Evolutionary conservation across 305 asterid genomes (phyloP).

Genomic region (Salvia sclarea): DNA sequence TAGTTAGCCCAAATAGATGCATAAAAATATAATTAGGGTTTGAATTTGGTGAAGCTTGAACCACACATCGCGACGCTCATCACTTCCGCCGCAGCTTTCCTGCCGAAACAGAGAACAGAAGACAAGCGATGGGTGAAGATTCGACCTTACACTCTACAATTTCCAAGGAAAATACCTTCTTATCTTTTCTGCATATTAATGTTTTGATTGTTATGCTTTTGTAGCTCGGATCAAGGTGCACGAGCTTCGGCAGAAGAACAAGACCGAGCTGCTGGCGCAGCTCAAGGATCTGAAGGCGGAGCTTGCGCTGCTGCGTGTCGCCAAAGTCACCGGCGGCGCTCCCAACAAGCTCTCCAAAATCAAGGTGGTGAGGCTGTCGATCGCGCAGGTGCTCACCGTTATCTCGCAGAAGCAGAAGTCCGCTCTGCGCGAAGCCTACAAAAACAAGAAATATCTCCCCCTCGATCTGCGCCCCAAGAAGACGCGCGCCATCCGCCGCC

Average conservation of each 20-base stretch:
- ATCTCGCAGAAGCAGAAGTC: conserved; percentile 60
- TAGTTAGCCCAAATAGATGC: background rate
- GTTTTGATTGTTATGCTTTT: background rate
- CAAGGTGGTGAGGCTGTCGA: conserved; percentile 55
- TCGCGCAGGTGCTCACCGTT: conserved; percentile 61
- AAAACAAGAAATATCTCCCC: conserved; percentile 55
- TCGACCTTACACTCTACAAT: too few relatives aligned
- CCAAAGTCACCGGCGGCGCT: conserved; percentile 79
- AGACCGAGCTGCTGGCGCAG: conserved; percentile 58
- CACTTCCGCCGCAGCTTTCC: conserved; percentile 21
- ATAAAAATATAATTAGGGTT: conserved; percentile 22
- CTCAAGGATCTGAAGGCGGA: conserved; percentile 78
- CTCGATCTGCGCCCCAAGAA: conserved; percentile 69
- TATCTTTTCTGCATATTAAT: background rate
- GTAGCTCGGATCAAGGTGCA: conserved; percentile 75
- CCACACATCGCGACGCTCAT: background rate
- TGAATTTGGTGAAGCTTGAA: background rate
- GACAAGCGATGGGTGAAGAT: conserved; percentile 30
- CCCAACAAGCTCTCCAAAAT: conserved; percentile 82
- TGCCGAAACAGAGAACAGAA: conserved; percentile 21
- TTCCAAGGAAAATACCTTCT: background rate
- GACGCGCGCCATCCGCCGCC: conserved; percentile 62
- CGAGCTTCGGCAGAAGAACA: conserved; percentile 64
- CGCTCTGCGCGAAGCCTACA: conserved; percentile 52
- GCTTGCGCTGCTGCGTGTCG: conserved; percentile 65